Conservation (phyloP, 2,329 filamentous ascomycete genomes). For the Cladophialophora psammophila region DNA sequence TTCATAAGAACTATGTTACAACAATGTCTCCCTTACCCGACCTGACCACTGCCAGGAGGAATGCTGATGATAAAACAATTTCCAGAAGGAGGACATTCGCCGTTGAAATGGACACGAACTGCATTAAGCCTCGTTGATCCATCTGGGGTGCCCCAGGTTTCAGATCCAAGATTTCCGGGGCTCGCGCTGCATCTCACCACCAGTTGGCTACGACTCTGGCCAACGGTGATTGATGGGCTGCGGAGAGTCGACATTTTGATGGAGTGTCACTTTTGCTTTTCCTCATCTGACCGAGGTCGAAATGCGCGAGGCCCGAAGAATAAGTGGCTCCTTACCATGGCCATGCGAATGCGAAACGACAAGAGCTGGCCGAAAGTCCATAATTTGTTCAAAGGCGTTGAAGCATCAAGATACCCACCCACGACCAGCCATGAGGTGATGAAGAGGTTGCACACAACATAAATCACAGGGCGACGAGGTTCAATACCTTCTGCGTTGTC, state of each 20-base stretch:
- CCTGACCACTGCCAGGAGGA: conserved; percentile 25
- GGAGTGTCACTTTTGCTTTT: not conserved
- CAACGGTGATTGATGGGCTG: not conserved
- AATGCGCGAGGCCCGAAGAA: conserved; percentile 10
- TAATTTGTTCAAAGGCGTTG: conserved; percentile 1
- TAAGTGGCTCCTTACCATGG: conserved; percentile 31
- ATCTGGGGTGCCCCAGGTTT: conserved; percentile 1
- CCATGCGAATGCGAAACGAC: conserved; percentile 5
- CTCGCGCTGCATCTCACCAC: not conserved
- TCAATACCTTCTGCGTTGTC: conserved; percentile 67
- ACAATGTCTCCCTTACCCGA: conserved; percentile 21
- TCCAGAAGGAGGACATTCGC: conserved; percentile 7
- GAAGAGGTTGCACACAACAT: conserved; percentile 29
- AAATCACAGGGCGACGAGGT: conserved; percentile 14
- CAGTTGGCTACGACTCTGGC: not conserved
- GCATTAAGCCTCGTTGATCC: conserved; percentile 8
- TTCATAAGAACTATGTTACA: conserved; percentile 22
- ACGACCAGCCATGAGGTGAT: conserved; percentile 45
- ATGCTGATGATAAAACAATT: conserved; percentile 15
- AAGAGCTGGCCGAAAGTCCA: conserved; percentile 9
- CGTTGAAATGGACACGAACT: not conserved
- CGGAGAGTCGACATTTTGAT: not conserved
- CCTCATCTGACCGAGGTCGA: conserved; percentile 10
- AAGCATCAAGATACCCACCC: conserved; percentile 53
- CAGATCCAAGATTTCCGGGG: conserved; percentile 1